These are phyloP conservation scores for Mariannaea elegans DNA, from an alignment of 2,329 filamentous ascomycete species.

Conservation along the genomic window DNA sequence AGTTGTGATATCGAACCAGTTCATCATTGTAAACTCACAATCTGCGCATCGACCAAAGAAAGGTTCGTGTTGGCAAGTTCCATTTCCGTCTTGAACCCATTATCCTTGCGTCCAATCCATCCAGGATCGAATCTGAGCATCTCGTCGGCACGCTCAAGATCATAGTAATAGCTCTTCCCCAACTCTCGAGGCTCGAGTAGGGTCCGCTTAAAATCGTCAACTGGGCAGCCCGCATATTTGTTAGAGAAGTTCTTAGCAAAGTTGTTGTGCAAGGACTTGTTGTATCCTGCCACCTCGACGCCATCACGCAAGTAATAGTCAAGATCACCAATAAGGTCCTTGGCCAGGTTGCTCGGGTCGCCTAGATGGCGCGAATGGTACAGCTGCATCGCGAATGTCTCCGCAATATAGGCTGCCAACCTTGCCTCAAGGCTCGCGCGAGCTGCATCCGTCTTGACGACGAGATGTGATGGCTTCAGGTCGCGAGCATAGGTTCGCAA, in stretches of 20 bases:
- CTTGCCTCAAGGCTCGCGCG: conserved; percentile 70
- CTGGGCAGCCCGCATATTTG: conserved; percentile 76
- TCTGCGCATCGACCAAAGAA: conserved; percentile 90
- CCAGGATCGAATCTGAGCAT: conserved; percentile 80
- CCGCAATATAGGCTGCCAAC: conserved; percentile 83
- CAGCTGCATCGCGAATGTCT: conserved; percentile 90
- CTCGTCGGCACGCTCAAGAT: conserved; percentile 76
- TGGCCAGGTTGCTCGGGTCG: conserved; percentile 70
- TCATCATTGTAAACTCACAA: conserved; percentile 61
- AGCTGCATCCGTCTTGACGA: conserved; percentile 63
- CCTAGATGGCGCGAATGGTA: conserved; percentile 85
- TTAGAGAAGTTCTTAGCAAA: conserved; percentile 84
- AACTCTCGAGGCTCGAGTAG: conserved; percentile 70
- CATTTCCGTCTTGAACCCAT: conserved; percentile 85
- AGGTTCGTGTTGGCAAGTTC: conserved; percentile 88
- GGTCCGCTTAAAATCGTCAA: conserved; percentile 85
- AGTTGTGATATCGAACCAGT: conserved; percentile 39
- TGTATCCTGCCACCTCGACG: conserved; percentile 83
- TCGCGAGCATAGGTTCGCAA: conserved; percentile 75
- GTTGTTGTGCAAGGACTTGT: conserved; percentile 85
- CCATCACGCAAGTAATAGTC: conserved; percentile 83
- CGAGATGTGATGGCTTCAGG: conserved; percentile 61
- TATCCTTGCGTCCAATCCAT: conserved; percentile 75
- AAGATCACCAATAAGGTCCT: conserved; percentile 76
- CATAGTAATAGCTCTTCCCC: conserved; percentile 85